Percentiles rank a stretch among this genome's conserved stretches.
phyloP scores from a whole-genome alignment of 2,329 filamentous ascomycete species.

The Hirsutella rhossiliensis region DNA sequence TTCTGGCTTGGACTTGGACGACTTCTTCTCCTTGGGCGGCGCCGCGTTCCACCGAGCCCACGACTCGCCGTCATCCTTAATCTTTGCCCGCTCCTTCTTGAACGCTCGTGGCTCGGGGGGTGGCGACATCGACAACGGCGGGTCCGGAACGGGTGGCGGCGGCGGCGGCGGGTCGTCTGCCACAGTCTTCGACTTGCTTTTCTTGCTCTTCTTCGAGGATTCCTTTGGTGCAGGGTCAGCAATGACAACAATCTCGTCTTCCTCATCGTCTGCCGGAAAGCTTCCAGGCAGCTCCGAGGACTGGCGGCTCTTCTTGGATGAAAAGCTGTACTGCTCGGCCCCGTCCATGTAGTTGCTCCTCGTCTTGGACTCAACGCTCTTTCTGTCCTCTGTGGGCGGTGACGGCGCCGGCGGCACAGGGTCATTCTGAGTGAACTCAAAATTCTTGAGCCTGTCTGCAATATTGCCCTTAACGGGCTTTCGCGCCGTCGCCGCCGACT shows the following conservation, averaged over 20 bases:
- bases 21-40: constrained; percentile 33
- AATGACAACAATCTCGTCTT: constrained; percentile 37
- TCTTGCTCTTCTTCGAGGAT: constrained; percentile 22
- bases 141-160: constrained; percentile 33
- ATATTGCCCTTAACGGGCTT: constrained; percentile 40
- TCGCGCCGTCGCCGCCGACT: constrained; percentile 30
- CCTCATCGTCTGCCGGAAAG: constrained; percentile 42
- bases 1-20: constrained; percentile 56
- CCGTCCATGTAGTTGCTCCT: constrained; percentile 23
- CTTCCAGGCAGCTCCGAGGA: constrained; percentile 31
- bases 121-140: constrained; percentile 33
- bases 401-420: constrained; percentile 26
- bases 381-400: constrained; percentile 9
- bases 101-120: constrained; percentile 44
- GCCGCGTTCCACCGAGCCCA: constrained; percentile 66
- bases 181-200: constrained; percentile 15
- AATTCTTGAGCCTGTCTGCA: constrained; percentile 43
- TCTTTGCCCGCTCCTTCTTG: constrained; percentile 66
- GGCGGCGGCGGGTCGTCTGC: constrained; percentile 12
- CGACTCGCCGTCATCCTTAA: constrained; percentile 57
- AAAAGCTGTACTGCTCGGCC: constrained; percentile 15
- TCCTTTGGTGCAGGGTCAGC: constrained; percentile 35
- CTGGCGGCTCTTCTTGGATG: constrained; percentile 19
- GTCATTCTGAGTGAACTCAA: constrained; percentile 30
- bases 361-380: constrained; percentile 24